Evolutionary conservation across 495 filamentous ascomycete genomes (phyloP).

Genomic region (Xylaria bambusicola): DNA sequence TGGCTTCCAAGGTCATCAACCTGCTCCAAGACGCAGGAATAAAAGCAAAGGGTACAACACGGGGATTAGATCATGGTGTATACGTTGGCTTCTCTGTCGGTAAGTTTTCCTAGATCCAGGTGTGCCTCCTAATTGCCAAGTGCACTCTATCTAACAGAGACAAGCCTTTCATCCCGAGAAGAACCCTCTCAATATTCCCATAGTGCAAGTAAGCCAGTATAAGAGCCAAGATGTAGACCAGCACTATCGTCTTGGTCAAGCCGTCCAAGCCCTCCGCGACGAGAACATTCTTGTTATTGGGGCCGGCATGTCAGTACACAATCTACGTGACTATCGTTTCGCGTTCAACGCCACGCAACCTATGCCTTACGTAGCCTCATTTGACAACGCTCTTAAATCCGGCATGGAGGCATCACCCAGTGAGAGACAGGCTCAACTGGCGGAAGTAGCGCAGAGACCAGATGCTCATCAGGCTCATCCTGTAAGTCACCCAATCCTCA

Average conservation of each 20-base stretch:
- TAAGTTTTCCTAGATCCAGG: slow-evolving; percentile 14
- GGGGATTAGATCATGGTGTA: slow-evolving; percentile 82
- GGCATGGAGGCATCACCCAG: slow-evolving; percentile 58
- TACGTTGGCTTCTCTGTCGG: slow-evolving; percentile 69
- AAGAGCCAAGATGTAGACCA: slow-evolving; percentile 65
- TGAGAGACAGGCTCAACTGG: slow-evolving; percentile 63
- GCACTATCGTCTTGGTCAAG: slow-evolving; percentile 72
- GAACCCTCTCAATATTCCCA: slow-evolving; percentile 76
- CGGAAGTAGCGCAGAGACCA: slow-evolving; percentile 56
- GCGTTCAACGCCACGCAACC: slow-evolving; percentile 48
- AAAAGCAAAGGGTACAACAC: slow-evolving; percentile 59
- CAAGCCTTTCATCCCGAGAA: slow-evolving; percentile 63
- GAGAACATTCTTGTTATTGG: slow-evolving; percentile 73
- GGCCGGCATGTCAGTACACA: slow-evolving; percentile 88
- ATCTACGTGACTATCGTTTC: slow-evolving; percentile 66
- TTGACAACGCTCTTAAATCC: slow-evolving; percentile 77
- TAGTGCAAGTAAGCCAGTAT: slow-evolving; percentile 82
- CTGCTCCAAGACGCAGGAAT: slow-evolving; percentile 63
- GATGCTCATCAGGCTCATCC: slow-evolving; percentile 81
- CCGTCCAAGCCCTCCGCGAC: slow-evolving; percentile 66
- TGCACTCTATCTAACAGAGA: background rate
- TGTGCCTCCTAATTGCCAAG: slow-evolving; percentile 5
- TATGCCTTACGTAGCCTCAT: slow-evolving; percentile 68
- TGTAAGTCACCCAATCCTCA: slow-evolving; percentile 24
- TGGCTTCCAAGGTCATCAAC: slow-evolving; percentile 67